Conservation (phyloP, 495 filamentous ascomycete species). For the Penicillium lagena region DNA sequence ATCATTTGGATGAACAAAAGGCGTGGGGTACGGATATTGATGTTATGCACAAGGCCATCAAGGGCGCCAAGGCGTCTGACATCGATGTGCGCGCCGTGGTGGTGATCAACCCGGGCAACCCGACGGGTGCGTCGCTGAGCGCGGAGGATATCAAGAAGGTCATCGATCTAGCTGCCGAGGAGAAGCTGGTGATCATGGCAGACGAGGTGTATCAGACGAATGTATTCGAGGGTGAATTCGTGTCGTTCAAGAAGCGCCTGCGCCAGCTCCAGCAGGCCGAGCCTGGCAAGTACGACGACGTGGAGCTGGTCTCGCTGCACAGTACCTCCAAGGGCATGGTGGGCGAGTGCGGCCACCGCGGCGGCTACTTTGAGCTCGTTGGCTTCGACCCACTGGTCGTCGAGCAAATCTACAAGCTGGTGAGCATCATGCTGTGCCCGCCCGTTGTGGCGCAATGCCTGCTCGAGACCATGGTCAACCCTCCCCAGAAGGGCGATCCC, state of each 20-base stretch:
- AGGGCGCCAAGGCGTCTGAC: conserved; percentile 64
- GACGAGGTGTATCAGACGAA: conserved; percentile 99
- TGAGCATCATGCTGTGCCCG: conserved; percentile 90
- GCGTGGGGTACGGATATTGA: conserved; percentile 81
- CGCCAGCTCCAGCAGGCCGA: conserved; percentile 72
- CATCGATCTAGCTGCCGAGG: conserved; percentile 74
- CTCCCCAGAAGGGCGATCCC: conserved; percentile 72
- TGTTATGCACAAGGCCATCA: conserved; percentile 63
- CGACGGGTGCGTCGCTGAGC: conserved; percentile 80
- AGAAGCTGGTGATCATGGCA: conserved; percentile 83
- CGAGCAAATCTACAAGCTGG: conserved; percentile 96
- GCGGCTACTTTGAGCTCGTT: conserved; percentile 92
- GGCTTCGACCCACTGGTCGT: conserved; percentile 81
- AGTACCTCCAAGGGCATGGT: conserved; percentile 95
- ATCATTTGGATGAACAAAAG: conserved; percentile 80
- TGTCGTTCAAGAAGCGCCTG: conserved; percentile 88
- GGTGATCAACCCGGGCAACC: conserved; percentile 98
- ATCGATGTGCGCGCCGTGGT: conserved; percentile 87
- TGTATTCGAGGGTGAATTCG: conserved; percentile 87
- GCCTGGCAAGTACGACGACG: conserved; percentile 68
- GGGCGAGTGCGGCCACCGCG: conserved; percentile 94
- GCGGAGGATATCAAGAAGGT: conserved; percentile 73
- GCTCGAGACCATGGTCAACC: conserved; percentile 95
- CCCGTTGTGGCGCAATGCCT: conserved; percentile 94
- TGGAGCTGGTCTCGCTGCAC: conserved; percentile 85